Conservation (phyloP, 805 yeast genomes). For the Candida railenensis region DNA sequence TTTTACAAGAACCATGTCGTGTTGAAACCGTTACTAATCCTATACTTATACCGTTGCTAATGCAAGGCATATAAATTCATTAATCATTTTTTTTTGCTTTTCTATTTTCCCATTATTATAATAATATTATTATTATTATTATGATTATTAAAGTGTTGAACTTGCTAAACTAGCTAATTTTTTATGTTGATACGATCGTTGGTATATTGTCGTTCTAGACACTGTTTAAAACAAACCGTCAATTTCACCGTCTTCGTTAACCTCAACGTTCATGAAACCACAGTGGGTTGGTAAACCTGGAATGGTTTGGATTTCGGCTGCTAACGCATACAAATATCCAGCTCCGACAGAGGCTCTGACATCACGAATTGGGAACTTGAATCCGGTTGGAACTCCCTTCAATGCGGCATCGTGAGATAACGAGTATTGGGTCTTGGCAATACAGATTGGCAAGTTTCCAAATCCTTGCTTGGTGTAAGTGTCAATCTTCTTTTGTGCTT, state of each 20-base stretch:
- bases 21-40: constrained; percentile 9
- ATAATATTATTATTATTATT: background rate
- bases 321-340: constrained; percentile 79
- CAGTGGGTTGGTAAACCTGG: constrained; percentile 85
- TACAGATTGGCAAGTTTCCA: constrained; percentile 75
- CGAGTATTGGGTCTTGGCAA: constrained; percentile 85
- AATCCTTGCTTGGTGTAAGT: constrained; percentile 73
- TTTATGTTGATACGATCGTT: background rate
- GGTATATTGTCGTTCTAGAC: too few relatives aligned
- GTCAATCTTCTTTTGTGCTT: constrained; percentile 68
- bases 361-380: constrained; percentile 78
- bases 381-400: constrained; percentile 82
- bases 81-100: background rate
- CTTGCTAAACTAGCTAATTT: constrained; percentile 7
- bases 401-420: constrained; percentile 78
- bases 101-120: background rate
- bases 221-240: constrained; percentile 69
- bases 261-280: constrained; percentile 86
- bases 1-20: constrained; percentile 5
- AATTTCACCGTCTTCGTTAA: constrained; percentile 74
- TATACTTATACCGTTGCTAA: background rate
- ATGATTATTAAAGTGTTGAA: constrained; percentile 18
- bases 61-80: background rate
- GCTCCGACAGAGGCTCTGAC: constrained; percentile 79
- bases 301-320: constrained; percentile 83